phyloP scores from a whole-genome alignment of 345 rosid species.

The Brassica napus region DNA sequence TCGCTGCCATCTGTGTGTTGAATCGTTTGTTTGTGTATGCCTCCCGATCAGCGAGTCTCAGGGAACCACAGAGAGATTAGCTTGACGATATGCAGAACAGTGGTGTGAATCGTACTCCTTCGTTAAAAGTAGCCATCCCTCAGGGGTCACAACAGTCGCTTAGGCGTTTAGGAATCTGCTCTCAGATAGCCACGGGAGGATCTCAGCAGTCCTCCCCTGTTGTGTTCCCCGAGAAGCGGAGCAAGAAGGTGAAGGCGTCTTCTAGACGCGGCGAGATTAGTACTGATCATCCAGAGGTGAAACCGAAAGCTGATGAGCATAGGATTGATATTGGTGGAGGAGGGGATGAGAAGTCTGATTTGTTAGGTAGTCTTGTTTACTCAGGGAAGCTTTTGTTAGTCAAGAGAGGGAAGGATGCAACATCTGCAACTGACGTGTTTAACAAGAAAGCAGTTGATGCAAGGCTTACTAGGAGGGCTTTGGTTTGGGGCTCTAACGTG shows the following conservation, averaged over 20 bases:
- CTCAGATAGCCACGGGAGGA: conserved; percentile 57
- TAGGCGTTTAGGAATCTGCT: conserved; percentile 79
- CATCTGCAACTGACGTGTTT: conserved; percentile 45
- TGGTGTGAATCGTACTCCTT: conserved; percentile 43
- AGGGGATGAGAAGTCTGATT: conserved; percentile 88
- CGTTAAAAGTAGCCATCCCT: conserved; percentile 35
- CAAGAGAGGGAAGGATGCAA: conserved; percentile 55
- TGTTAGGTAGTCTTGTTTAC: conserved; percentile 71
- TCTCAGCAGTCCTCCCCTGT: conserved; percentile 77
- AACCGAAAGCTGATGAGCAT: conserved; percentile 58
- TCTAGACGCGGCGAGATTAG: conserved; percentile 43
- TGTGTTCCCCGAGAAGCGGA: conserved; percentile 84
- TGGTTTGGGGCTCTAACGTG: conserved; percentile 81
- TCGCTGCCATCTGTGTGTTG: neutral
- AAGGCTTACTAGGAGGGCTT: conserved; percentile 79
- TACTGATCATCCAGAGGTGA: conserved; percentile 40
- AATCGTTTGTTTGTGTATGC: conserved; percentile 38
- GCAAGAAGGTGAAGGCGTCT: conserved; percentile 68
- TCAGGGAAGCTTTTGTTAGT: conserved; percentile 77
- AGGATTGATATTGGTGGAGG: conserved; percentile 77
- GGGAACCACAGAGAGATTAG: too few relatives aligned
- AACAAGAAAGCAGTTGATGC: conserved; percentile 62
- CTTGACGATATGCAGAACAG: conserved; percentile 50
- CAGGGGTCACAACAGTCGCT: conserved; percentile 62
- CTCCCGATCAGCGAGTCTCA: too few relatives aligned